Evolutionary conservation across 495 filamentous ascomycete genomes (phyloP).

Genomic region (Cercophora samala): DNA sequence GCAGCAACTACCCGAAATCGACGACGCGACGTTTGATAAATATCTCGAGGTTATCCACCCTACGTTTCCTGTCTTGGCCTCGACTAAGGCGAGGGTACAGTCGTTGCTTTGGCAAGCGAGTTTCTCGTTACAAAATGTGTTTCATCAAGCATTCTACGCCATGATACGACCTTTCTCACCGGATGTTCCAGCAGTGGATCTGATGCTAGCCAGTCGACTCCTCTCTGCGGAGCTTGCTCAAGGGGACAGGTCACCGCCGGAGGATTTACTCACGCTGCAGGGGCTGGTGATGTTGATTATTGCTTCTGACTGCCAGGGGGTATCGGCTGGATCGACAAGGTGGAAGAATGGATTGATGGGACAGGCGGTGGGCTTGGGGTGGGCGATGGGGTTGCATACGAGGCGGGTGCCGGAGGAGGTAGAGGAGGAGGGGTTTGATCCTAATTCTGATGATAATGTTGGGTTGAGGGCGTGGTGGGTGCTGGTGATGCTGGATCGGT

Average conservation of each 20-base stretch:
- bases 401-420: slow-evolving; percentile 29
- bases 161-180: slow-evolving; percentile 49
- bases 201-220: slow-evolving; percentile 48
- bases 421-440: slow-evolving; percentile 43
- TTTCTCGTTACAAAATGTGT: slow-evolving; percentile 62
- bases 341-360: slow-evolving; percentile 47
- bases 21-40: slow-evolving; percentile 52
- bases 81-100: slow-evolving; percentile 60
- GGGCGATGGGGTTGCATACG: slow-evolving; percentile 54
- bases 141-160: slow-evolving; percentile 65
- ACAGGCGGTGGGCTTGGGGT: slow-evolving; percentile 57
- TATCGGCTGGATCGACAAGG: slow-evolving; percentile 29
- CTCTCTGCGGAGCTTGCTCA: slow-evolving; percentile 54
- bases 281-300: slow-evolving; percentile 60
- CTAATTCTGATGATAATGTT: slow-evolving; percentile 68
- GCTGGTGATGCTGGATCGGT: slow-evolving; percentile 69
- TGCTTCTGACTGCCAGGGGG: slow-evolving; percentile 51
- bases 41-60: slow-evolving; percentile 72
- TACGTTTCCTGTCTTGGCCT: slow-evolving; percentile 69
- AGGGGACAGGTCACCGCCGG: slow-evolving; percentile 40
- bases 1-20: slow-evolving; percentile 34
- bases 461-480: slow-evolving; percentile 72
- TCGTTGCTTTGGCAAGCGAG: slow-evolving; percentile 60
- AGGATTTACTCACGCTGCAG: slow-evolving; percentile 61
- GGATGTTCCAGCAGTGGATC: slow-evolving; percentile 28